phyloP scores from a whole-genome alignment of 1,284 basidiomycete species.

The Coriolopsis trogii region DNA sequence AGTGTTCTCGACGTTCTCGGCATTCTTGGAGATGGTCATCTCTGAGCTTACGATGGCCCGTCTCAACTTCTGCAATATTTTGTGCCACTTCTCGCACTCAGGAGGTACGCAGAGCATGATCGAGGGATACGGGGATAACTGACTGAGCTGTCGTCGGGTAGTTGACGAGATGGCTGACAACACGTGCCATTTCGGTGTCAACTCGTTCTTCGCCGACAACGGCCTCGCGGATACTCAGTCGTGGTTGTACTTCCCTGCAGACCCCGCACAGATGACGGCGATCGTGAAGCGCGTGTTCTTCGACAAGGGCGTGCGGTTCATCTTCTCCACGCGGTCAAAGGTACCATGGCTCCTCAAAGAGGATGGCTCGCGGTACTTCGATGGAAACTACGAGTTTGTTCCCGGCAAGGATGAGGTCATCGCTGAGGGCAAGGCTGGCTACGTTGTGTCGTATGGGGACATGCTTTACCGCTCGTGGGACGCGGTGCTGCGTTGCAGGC shows the following conservation, averaged over 20 bases:
- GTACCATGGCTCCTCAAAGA: slow-evolving; percentile 84
- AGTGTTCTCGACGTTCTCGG: slow-evolving; percentile 86
- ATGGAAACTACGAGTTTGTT: slow-evolving; percentile 71
- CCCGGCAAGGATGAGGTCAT: slow-evolving; percentile 84
- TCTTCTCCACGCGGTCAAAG: slow-evolving; percentile 87
- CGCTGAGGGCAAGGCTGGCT: slow-evolving; percentile 69
- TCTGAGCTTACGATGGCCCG: slow-evolving; percentile 91
- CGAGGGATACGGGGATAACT: no score
- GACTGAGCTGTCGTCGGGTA: no score
- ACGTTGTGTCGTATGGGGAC: slow-evolving; percentile 81
- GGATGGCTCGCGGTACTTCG: slow-evolving; percentile 71
- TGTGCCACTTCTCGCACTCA: slow-evolving; percentile 87
- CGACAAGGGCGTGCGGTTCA: slow-evolving; percentile 76
- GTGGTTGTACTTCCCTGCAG: slow-evolving; percentile 85
- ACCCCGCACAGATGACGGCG: slow-evolving; percentile 78
- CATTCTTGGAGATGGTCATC: slow-evolving; percentile 87
- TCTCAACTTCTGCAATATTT: slow-evolving; percentile 82
- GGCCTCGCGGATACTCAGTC: slow-evolving; percentile 78
- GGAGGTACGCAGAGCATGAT: slow-evolving; percentile 50
- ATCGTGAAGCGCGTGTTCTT: slow-evolving; percentile 80
- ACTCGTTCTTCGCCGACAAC: slow-evolving; percentile 86
- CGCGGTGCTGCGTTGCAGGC: slow-evolving; percentile 72
- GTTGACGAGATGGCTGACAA: slow-evolving; percentile 86
- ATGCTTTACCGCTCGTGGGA: slow-evolving; percentile 83
- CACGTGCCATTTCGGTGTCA: slow-evolving; percentile 83